Conservation (phyloP, 1,284 basidiomycete genomes). For the Ceratobasidium sp. region DNA sequence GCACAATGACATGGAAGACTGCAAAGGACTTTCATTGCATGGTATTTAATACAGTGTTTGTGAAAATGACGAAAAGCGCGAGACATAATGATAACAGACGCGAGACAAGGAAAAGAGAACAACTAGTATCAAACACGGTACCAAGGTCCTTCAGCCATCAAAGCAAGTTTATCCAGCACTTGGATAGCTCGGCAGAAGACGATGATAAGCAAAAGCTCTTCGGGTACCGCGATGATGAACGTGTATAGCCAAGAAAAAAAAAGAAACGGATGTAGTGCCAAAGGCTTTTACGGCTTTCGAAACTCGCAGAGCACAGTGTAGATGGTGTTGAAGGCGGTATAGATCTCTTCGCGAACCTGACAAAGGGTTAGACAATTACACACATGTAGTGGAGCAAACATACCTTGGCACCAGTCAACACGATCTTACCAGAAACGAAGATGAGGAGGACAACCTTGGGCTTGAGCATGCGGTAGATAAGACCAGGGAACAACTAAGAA, state of each 20-base stretch:
- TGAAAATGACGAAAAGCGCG: neutral
- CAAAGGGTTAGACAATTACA: constrained; percentile 37
- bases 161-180: constrained; percentile 22
- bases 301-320: constrained; percentile 94
- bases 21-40: constrained; percentile 34
- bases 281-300: constrained; percentile 69
- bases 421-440: constrained; percentile 99
- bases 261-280: constrained; percentile 2
- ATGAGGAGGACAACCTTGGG: constrained; percentile 99
- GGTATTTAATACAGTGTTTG: constrained; percentile 37
- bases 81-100: constrained; percentile 36
- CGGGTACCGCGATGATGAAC: neutral
- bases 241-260: constrained; percentile 13
- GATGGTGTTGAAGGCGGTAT: constrained; percentile 99
- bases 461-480: constrained; percentile 99
- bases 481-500: constrained; percentile 90
- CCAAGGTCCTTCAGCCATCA: neutral
- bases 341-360: constrained; percentile 98
- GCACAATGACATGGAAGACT: neutral
- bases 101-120: constrained; percentile 8
- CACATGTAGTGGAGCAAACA: constrained; percentile 45
- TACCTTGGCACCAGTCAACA: constrained; percentile 98
- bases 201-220: neutral
- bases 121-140: constrained; percentile 19
- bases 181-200: constrained; percentile 7